phyloP scores from a whole-genome alignment of 2,329 filamentous ascomycete species.

The Talaromyces sp. region DNA sequence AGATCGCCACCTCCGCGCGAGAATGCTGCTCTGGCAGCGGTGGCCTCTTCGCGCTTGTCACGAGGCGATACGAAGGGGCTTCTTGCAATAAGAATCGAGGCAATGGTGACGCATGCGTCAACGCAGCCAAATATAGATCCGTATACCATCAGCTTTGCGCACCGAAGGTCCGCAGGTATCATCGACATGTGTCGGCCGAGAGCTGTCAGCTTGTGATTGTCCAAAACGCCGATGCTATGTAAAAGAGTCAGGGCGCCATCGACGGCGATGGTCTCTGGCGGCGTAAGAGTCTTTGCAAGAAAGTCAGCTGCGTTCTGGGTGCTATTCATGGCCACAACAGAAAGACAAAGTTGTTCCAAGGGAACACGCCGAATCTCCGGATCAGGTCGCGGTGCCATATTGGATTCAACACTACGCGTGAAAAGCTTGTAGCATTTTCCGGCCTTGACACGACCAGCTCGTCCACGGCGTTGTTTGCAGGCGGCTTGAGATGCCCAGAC shows the following conservation, averaged over 20 bases:
- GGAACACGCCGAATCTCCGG: constrained; percentile 92
- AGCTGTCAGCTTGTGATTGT: constrained; percentile 81
- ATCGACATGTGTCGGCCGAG: constrained; percentile 90
- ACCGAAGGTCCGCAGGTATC: constrained; percentile 89
- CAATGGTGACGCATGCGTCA: constrained; percentile 82
- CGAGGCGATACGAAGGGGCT: constrained; percentile 83
- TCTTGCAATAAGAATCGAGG: constrained; percentile 84
- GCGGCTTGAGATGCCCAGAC: constrained; percentile 93
- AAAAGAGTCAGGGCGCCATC: constrained; percentile 79
- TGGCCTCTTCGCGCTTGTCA: constrained; percentile 77
- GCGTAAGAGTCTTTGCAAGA: constrained; percentile 80
- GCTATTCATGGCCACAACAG: constrained; percentile 86
- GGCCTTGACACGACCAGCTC: constrained; percentile 86
- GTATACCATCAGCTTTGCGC: constrained; percentile 92
- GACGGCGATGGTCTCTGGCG: constrained; percentile 79
- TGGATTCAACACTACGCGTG: constrained; percentile 74
- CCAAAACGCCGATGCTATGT: constrained; percentile 80
- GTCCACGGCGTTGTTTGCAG: constrained; percentile 88
- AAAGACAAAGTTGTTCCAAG: constrained; percentile 88
- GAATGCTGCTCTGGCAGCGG: constrained; percentile 71
- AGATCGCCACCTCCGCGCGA: constrained; percentile 76
- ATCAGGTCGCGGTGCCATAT: constrained; percentile 85
- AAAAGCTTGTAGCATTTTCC: constrained; percentile 95
- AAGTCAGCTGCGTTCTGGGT: constrained; percentile 78
- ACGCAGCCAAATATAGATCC: constrained; percentile 91